Conservation (phyloP, 2,329 filamentous ascomycete genomes). For the Sordariomycetes sp. region DNA sequence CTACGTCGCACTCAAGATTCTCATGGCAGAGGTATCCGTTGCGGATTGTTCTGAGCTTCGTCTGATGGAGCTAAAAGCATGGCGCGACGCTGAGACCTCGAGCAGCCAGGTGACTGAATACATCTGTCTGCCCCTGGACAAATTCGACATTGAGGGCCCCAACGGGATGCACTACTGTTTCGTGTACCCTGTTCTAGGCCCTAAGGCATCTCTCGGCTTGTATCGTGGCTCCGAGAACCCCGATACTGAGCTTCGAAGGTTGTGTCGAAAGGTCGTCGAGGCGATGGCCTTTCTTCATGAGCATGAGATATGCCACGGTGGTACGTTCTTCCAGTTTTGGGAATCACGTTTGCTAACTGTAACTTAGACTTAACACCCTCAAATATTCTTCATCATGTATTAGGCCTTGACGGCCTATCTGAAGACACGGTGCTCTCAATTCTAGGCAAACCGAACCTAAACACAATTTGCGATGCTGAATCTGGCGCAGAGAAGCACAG, state of each 20-base stretch:
- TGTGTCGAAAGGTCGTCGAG: conserved; percentile 10
- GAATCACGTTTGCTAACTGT: conserved; percentile 1
- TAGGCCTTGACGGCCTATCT: conserved; percentile 10
- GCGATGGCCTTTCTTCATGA: conserved; percentile 15
- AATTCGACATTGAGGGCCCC: conserved; percentile 12
- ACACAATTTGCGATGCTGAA: conserved; percentile 4
- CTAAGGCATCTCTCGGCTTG: conserved; percentile 10
- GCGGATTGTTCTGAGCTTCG: conserved; percentile 10
- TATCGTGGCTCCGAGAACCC: conserved; percentile 6
- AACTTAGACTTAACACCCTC: conserved; percentile 14
- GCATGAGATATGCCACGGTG: conserved; percentile 19
- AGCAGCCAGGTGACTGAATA: no score
- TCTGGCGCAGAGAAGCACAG: conserved; percentile 6
- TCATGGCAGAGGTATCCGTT: conserved; percentile 14
- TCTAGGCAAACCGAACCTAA: conserved; percentile 7
- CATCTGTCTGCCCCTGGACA: conserved; percentile 11
- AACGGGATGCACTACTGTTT: conserved; percentile 17
- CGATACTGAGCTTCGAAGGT: conserved; percentile 5
- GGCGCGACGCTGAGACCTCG: conserved; percentile 5
- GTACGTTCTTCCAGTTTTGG: conserved; percentile 9
- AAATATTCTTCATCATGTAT: conserved; percentile 15
- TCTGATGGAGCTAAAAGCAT: conserved; percentile 7
- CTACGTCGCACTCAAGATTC: conserved; percentile 22
- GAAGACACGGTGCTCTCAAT: conserved; percentile 11
- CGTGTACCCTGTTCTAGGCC: conserved; percentile 16